A percentile compares a stretch with the other conserved stretches of the same genome.
These are phyloP conservation scores for Russula griseocarnosa DNA, from an alignment of 768 basidiomycete species.

Conservation along the genomic window DNA sequence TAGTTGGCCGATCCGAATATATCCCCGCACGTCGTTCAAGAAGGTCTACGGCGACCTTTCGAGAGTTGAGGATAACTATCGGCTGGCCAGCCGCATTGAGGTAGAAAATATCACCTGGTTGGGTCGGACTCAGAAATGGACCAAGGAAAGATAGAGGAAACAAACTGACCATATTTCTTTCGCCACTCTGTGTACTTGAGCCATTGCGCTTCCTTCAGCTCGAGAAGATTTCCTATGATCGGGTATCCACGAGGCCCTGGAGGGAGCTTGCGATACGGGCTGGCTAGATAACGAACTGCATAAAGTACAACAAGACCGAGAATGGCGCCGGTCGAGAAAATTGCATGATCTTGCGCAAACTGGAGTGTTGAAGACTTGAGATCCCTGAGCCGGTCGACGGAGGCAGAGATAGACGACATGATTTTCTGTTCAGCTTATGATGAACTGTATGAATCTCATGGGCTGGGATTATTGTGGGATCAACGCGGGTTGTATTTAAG, in stretches of 20 bases:
- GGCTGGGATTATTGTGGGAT: too few species aligned
- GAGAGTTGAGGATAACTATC: background rate
- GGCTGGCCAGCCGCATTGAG: constrained; percentile 4
- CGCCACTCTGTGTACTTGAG: constrained; percentile 14
- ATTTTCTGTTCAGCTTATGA: too few species aligned
- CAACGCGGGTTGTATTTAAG: too few species aligned
- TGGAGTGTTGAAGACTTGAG: background rate
- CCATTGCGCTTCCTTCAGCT: background rate
- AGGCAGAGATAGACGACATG: background rate
- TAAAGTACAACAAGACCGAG: background rate
- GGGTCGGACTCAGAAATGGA: background rate
- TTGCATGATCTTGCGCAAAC: background rate
- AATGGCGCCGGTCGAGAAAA: background rate
- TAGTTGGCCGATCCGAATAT: background rate
- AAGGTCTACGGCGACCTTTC: background rate
- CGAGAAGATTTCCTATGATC: constrained; percentile 10
- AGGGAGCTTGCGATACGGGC: constrained; percentile 13
- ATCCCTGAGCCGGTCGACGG: background rate
- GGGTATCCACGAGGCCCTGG: constrained; percentile 16
- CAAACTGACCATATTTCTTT: constrained; percentile 12
- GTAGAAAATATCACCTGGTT: background rate
- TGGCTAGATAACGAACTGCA: background rate
- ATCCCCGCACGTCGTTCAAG: background rate
- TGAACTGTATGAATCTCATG: too few species aligned
- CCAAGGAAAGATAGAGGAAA: background rate